Percentiles rank a stretch among this genome's conserved stretches.
Evolutionary conservation across 108 stramenopile genomes (phyloP).

Genomic region (Nitzschia sp.): DNA sequence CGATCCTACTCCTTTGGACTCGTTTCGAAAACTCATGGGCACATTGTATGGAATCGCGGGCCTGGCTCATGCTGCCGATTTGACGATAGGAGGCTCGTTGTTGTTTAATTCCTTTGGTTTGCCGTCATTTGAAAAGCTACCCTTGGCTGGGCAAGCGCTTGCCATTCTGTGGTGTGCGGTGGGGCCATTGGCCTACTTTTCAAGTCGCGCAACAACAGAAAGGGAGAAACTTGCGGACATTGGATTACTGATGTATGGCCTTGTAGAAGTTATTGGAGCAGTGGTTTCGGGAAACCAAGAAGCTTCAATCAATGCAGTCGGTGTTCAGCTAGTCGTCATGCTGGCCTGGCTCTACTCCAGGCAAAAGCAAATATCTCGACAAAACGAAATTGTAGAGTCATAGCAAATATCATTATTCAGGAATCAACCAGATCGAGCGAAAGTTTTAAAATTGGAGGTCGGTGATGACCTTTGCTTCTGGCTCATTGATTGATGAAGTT

Average conservation of each 20-base stretch:
- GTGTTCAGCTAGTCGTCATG: constrained; percentile 9
- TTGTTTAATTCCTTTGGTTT: constrained; percentile 27
- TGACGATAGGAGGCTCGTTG: constrained; percentile 9
- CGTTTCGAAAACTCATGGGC: constrained; percentile 45
- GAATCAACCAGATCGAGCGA: too few species aligned
- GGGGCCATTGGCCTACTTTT: constrained; percentile 31
- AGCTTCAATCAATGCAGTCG: constrained; percentile 5
- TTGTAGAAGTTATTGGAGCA: constrained; percentile 39
- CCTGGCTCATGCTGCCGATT: constrained; percentile 34
- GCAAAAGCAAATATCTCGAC: constrained; percentile 6
- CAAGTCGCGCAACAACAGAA: neutral
- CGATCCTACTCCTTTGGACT: constrained; percentile 20
- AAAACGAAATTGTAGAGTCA: too few species aligned
- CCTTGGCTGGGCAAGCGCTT: constrained; percentile 18
- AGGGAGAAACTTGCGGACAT: constrained; percentile 15
- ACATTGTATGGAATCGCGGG: constrained; percentile 42
- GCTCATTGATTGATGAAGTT: too few species aligned
- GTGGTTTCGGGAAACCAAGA: constrained; percentile 3
- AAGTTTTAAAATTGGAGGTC: too few species aligned
- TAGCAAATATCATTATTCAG: too few species aligned
- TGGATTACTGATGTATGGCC: constrained; percentile 37
- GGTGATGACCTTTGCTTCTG: too few species aligned
- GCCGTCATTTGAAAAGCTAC: constrained; percentile 20
- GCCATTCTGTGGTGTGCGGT: constrained; percentile 31
- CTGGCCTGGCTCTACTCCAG: constrained; percentile 9